Base-by-base conservation (phyloP, 345 rosid genomes). In the Aethionema arabicum region DNA sequence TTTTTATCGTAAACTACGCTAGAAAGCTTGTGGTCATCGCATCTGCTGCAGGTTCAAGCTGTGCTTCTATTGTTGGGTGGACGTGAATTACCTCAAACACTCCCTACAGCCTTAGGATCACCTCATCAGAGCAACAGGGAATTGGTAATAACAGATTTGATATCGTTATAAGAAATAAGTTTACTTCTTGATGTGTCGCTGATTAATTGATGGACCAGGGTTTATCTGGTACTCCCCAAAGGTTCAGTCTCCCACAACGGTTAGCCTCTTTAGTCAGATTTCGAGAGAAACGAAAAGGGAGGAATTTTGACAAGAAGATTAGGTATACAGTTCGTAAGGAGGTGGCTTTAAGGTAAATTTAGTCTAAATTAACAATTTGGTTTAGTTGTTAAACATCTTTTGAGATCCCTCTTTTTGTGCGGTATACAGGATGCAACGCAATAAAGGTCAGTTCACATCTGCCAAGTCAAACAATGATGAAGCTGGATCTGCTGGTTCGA, bases 261-360 rank as follows among this genome's bases (percentile, higher is more conserved):
- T 49, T 83, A 67, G 85, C 88, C 36, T 83, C 88, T 36, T 67
- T 81, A 58, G 71, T 77, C 35, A 83, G 85, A 69, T 83, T 83
- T 53, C 80, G 85, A 32, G 88, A 77, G 66, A 83, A 83, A 76
- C 76, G 85, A 32, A 81, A 79, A 77, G 85, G 77, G 30, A 70
- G 85, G 57, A 83, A 83, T 59, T 83, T 83, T 61, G 88, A 81
- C 54, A 83, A 83, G 81, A 83, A 81, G 76, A 81, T 81, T 65
- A 74, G 83, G n/a, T 83, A 81, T 46, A 77, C 88, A 7, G 82
- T 83, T 45, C 82, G 88, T 38, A 80, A 83, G 74, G 88, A 83
- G 72, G 88, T 79, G 13, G 88, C 85, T 63, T 79, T 83, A 52
- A 76, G 88, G 88, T 80, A 83, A 42, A 16, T 9, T 13, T 32